Conservation (phyloP, 1,139 yeast genomes). For the Yamadazyma friedrichii region DNA sequence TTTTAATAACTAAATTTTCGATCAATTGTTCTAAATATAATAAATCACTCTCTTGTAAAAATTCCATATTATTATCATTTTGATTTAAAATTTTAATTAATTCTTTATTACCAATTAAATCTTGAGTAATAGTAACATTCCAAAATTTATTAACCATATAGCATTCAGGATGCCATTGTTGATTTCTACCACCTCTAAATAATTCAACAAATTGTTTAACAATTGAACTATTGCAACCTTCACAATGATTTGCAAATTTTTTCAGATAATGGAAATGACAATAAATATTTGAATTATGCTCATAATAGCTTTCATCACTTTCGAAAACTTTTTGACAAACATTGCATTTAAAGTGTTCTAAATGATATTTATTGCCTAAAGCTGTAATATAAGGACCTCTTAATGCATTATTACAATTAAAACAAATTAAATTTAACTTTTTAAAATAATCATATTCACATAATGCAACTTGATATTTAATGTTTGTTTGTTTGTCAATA, state of each 20-base stretch:
- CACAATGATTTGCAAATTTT: conserved; percentile 83
- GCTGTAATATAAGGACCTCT: conserved; percentile 96
- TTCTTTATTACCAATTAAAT: conserved; percentile 49
- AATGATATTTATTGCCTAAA: conserved; percentile 85
- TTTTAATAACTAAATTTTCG: conserved; percentile 67
- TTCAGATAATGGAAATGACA: conserved; percentile 92
- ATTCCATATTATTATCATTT: conserved; percentile 6
- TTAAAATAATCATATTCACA: conserved; percentile 94
- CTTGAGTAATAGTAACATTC: conserved; percentile 81
- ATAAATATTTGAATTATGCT: conserved; percentile 77
- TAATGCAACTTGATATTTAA: conserved; percentile 58
- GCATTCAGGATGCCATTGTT: conserved; percentile 99
- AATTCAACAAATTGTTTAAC: conserved; percentile 93
- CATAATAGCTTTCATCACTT: conserved; percentile 89
- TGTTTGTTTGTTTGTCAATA: conserved; percentile 32
- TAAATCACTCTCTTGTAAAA: conserved; percentile 23
- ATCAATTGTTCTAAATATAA: conserved; percentile 61
- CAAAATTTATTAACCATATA: conserved; percentile 97
- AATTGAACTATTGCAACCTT: conserved; percentile 89
- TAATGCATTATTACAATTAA: conserved; percentile 78
- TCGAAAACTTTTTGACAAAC: conserved; percentile 88
- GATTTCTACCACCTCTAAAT: conserved; percentile 87
- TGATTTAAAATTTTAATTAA: not conserved
- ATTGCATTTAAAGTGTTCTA: conserved; percentile 92
- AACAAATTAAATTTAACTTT: conserved; percentile 78